phyloP scores from a whole-genome alignment of 345 rosid genomes.

The Eucalyptus erythrocorys region DNA sequence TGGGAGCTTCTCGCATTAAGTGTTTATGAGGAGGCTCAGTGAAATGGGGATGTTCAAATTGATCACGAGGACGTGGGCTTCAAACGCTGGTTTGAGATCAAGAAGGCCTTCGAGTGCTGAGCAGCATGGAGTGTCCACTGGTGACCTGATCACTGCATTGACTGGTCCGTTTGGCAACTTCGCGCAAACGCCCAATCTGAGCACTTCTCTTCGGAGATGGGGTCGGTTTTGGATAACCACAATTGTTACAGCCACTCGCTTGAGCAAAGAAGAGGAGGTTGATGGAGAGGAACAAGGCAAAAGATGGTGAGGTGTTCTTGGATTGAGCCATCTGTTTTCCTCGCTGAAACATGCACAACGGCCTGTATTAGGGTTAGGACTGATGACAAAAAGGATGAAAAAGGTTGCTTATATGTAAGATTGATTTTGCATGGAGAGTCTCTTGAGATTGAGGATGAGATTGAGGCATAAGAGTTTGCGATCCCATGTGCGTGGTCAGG shows the following conservation, averaged over 20 bases:
- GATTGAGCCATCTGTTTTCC: background rate
- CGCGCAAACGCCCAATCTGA: slow-evolving; percentile 48
- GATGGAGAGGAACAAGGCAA: slow-evolving; percentile 18
- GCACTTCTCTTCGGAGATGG: slow-evolving; percentile 7
- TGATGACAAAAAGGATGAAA: background rate
- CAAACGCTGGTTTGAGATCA: slow-evolving; percentile 63
- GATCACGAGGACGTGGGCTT: slow-evolving; percentile 51
- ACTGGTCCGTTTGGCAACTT: slow-evolving; percentile 33
- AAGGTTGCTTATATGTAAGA: fast-evolving
- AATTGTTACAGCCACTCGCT: slow-evolving; percentile 35
- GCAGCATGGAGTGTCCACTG: slow-evolving; percentile 53
- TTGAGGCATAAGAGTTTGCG: background rate
- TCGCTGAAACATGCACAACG: background rate
- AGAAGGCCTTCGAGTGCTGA: slow-evolving; percentile 41
- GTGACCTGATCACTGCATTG: slow-evolving; percentile 37
- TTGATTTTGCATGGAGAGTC: background rate
- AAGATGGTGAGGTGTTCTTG: background rate
- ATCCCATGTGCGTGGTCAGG: background rate
- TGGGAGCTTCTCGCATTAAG: slow-evolving; percentile 58
- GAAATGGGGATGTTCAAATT: slow-evolving; percentile 47
- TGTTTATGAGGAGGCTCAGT: slow-evolving; percentile 49
- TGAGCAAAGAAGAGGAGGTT: slow-evolving; percentile 20
- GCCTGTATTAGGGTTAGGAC: background rate
- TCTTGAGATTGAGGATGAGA: background rate
- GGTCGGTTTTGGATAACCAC: slow-evolving; percentile 20